Conservation (phyloP, 345 rosid species). For the Turritis glabra region DNA sequence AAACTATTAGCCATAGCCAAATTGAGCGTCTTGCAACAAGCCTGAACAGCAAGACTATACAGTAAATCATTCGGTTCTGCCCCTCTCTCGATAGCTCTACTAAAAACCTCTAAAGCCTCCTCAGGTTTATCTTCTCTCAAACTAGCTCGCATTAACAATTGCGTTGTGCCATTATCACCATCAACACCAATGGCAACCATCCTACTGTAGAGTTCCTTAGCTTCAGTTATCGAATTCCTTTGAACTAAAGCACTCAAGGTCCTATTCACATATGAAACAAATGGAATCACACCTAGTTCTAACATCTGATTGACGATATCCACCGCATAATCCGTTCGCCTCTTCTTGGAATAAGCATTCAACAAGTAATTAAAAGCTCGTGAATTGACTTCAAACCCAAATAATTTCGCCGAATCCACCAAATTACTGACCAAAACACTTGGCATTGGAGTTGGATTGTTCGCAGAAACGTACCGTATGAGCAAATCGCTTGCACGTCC, state of each 20-base stretch:
- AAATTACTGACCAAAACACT: slow-evolving; percentile 44
- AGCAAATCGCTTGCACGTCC: slow-evolving; percentile 48
- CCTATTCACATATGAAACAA: slow-evolving; percentile 38
- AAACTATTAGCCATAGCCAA: slow-evolving; percentile 45
- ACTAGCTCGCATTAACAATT: slow-evolving; percentile 52
- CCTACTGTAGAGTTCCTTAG: slow-evolving; percentile 49
- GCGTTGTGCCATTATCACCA: slow-evolving; percentile 52
- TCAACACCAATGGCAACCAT: slow-evolving; percentile 46
- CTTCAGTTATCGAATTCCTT: slow-evolving; percentile 46
- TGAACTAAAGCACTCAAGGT: slow-evolving; percentile 49
- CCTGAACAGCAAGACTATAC: slow-evolving; percentile 49
- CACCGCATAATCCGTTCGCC: slow-evolving; percentile 43
- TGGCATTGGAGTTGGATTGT: slow-evolving; percentile 44
- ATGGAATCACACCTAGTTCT: slow-evolving; percentile 45
- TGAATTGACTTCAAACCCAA: slow-evolving; percentile 46
- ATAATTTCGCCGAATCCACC: slow-evolving; percentile 43
- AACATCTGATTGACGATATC: slow-evolving; percentile 51
- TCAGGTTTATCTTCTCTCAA: slow-evolving; percentile 54
- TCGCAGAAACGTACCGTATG: slow-evolving; percentile 38
- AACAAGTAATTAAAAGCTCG: slow-evolving; percentile 61
- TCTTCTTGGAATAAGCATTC: slow-evolving; percentile 51
- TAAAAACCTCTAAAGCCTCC: slow-evolving; percentile 51
- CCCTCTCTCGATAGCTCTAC: slow-evolving; percentile 51
- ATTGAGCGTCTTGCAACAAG: slow-evolving; percentile 48
- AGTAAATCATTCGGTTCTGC: slow-evolving; percentile 49